Evolutionary conservation across 1,139 yeast genomes (phyloP).

Genomic region (Pneumocystis sp.): DNA sequence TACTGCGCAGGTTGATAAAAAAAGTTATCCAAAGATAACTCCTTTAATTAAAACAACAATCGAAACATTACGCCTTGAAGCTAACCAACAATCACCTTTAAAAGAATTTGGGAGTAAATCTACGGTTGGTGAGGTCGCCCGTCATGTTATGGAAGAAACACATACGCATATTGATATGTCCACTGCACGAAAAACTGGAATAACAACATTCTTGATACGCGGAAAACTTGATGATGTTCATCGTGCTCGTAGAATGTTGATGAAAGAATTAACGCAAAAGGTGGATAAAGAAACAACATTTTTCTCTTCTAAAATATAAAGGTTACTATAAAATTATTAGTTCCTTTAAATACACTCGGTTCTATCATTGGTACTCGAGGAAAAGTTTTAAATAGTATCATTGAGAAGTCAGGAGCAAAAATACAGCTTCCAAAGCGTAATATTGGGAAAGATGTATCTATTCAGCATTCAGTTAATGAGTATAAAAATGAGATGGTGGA

Average conservation of each 20-base stretch:
- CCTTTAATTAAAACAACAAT: background rate
- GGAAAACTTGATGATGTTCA: conserved; percentile 60
- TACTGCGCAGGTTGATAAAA: background rate
- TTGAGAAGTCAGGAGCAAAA: conserved; percentile 53
- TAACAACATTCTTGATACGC: conserved; percentile 70
- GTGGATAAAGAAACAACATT: conserved; percentile 2
- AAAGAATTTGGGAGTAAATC: conserved; percentile 6
- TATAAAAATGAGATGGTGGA: conserved; percentile 35
- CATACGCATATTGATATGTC: conserved; percentile 72
- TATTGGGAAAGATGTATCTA: conserved; percentile 18
- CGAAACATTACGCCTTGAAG: conserved; percentile 8
- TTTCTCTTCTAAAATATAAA: conserved; percentile 27
- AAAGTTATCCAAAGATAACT: background rate
- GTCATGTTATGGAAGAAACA: conserved; percentile 45
- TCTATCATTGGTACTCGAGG: conserved; percentile 86
- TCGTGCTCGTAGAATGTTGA: conserved; percentile 60
- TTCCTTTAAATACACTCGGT: conserved; percentile 70
- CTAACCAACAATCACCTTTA: conserved; percentile 7
- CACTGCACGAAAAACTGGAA: conserved; percentile 57
- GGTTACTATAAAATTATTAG: conserved; percentile 41
- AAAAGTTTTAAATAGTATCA: conserved; percentile 61
- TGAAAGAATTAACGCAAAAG: conserved; percentile 55
- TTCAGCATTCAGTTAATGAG: conserved; percentile 12
- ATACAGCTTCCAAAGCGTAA: conserved; percentile 52
- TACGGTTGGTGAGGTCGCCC: conserved; percentile 29